Conservation (phyloP, 1,284 basidiomycete genomes). For the Gymnopus androsaceus region DNA sequence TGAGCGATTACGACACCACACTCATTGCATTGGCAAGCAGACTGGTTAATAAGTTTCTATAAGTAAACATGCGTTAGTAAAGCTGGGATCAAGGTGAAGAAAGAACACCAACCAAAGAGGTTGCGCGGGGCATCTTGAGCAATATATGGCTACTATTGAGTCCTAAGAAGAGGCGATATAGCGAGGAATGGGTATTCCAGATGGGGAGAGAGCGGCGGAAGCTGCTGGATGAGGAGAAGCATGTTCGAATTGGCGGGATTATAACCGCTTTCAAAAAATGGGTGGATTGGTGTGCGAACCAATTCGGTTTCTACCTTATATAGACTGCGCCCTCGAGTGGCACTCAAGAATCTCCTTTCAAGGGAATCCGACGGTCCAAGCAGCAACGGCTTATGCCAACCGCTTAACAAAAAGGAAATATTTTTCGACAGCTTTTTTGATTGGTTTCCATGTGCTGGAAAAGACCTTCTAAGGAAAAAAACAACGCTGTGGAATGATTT, state of each 20-base stretch:
- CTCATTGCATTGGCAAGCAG: constrained; percentile 3
- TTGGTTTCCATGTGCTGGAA: constrained; percentile 1
- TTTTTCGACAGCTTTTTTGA: neutral
- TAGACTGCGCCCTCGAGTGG: constrained; percentile 8
- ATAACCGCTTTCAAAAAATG: neutral
- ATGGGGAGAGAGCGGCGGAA: neutral
- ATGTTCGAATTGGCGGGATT: neutral
- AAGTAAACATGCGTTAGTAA: neutral
- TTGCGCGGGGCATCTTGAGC: neutral
- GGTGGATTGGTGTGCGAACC: constrained; percentile 12
- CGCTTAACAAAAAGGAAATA: constrained; percentile 1
- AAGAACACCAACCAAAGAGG: neutral
- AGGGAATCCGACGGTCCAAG: constrained; percentile 8
- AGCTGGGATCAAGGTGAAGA: neutral
- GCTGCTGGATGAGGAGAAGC: neutral
- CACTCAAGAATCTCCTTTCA: constrained; percentile 5
- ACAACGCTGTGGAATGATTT: neutral
- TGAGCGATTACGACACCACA: constrained; percentile 5
- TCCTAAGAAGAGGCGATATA: neutral
- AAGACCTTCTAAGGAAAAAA: constrained; percentile 6
- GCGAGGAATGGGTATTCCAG: neutral
- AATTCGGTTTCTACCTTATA: constrained; percentile 7
- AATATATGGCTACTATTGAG: neutral
- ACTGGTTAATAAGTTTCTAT: constrained; percentile 1
- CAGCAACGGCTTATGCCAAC: neutral